Percentiles rank a stretch among this genome's conserved stretches.
phyloP scores from a whole-genome alignment of 1,139 yeast genomes.

The Yamadazyma atmosphaerica region DNA sequence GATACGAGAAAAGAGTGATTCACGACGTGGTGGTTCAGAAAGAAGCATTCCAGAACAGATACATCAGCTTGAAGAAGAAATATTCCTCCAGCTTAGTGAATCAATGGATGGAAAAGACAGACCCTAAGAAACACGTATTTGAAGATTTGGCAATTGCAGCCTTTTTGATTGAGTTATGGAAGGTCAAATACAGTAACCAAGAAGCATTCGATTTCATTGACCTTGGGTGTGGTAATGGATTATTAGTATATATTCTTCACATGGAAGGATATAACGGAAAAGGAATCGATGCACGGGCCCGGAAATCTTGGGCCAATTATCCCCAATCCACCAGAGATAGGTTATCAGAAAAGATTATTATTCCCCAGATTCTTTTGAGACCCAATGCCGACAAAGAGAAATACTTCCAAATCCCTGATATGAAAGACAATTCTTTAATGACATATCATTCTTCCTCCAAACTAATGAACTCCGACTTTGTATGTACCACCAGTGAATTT shows the following conservation, averaged over 20 bases:
- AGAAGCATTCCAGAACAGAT: constrained; percentile 79
- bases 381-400: constrained; percentile 61
- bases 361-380: constrained; percentile 69
- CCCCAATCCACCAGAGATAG: constrained; percentile 58
- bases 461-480: constrained; percentile 56
- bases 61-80: constrained; percentile 76
- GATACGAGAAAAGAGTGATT: constrained; percentile 83
- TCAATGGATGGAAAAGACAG: constrained; percentile 89
- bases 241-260: constrained; percentile 70
- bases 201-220: constrained; percentile 72
- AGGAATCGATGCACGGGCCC: constrained; percentile 87
- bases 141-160: constrained; percentile 97
- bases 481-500: constrained; percentile 65
- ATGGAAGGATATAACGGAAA: constrained; percentile 80
- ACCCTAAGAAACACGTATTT: constrained; percentile 93
- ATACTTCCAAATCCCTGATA: constrained; percentile 46
- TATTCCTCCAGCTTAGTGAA: constrained; percentile 77
- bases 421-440: constrained; percentile 58
- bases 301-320: constrained; percentile 84
- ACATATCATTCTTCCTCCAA: constrained; percentile 49
- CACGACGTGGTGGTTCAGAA: constrained; percentile 88
- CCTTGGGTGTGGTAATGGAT: constrained; percentile 94
- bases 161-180: constrained; percentile 88
- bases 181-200: constrained; percentile 47
- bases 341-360: constrained; percentile 73